Evolutionary conservation across 441 rosid genomes (phyloP).

Genomic region (Adansonia gregorii): DNA sequence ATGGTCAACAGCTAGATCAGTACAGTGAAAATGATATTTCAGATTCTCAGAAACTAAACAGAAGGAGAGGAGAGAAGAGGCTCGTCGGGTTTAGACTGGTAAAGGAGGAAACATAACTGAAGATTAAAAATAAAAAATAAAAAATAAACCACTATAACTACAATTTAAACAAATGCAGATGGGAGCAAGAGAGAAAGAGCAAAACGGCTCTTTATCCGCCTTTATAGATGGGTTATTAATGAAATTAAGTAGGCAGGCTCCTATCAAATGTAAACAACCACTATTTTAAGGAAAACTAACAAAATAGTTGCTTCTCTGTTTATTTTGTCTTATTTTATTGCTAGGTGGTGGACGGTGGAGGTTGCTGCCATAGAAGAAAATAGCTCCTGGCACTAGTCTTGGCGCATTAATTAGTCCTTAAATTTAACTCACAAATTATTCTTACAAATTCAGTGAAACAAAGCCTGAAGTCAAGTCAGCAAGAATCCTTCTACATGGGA

Average conservation of each 20-base stretch:
- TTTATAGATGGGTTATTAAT: constrained; percentile 15
- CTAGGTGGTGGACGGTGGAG: not conserved
- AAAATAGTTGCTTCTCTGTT: not conserved
- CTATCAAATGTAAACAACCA: not conserved
- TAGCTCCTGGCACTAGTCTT: not conserved
- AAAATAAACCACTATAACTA: not conserved
- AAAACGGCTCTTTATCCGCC: not conserved
- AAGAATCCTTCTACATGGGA: constrained; percentile 7
- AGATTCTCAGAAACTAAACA: not conserved
- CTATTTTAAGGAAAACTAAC: not conserved
- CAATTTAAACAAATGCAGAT: not conserved
- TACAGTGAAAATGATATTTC: not conserved
- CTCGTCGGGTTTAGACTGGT: not conserved
- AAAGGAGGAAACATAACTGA: not conserved
- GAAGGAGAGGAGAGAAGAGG: not conserved
- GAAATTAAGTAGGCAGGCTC: not conserved
- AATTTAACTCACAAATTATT: not conserved
- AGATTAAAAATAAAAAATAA: not conserved
- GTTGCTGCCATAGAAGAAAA: not conserved
- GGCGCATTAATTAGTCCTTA: not conserved
- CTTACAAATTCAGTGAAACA: not conserved
- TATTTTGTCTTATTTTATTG: not conserved
- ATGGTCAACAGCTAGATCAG: constrained; percentile 32
- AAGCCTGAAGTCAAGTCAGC: not conserved
- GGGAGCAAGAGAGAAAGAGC: not conserved